Evolutionary conservation across 2,329 filamentous ascomycete species (phyloP).

Genomic region (Gnomoniopsis smithogilvyi): DNA sequence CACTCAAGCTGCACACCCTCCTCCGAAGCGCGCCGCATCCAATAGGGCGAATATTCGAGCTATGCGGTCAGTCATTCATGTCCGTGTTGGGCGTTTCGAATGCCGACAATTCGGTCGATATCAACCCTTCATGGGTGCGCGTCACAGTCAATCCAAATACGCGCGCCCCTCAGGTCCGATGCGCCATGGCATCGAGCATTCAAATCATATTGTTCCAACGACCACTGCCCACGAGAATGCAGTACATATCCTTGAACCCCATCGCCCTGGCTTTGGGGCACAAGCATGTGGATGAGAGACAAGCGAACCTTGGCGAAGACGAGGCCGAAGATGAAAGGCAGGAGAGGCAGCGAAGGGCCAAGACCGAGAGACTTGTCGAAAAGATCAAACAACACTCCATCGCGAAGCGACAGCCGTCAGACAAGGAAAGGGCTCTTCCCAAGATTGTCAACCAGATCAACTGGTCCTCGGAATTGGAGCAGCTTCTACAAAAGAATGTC

Average conservation of each 20-base stretch:
- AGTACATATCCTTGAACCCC: slow-evolving; percentile 88
- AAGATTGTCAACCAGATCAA: slow-evolving; percentile 92
- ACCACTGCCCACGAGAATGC: slow-evolving; percentile 83
- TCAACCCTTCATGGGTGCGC: slow-evolving; percentile 69
- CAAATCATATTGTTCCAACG: slow-evolving; percentile 89
- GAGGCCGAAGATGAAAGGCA: slow-evolving; percentile 72
- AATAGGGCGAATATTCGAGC: slow-evolving; percentile 73
- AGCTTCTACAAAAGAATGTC: slow-evolving; percentile 84
- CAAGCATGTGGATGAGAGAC: slow-evolving; percentile 46
- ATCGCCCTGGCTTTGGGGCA: slow-evolving; percentile 84
- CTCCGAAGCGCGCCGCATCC: slow-evolving; percentile 80
- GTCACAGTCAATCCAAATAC: slow-evolving; percentile 50
- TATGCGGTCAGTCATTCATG: slow-evolving; percentile 80
- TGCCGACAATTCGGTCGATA: slow-evolving; percentile 44
- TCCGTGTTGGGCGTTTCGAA: slow-evolving; percentile 86
- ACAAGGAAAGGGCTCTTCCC: slow-evolving; percentile 77
- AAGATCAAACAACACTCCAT: slow-evolving; percentile 90
- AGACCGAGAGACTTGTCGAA: slow-evolving; percentile 67
- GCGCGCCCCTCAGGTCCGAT: slow-evolving; percentile 69
- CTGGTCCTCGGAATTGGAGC: slow-evolving; percentile 87
- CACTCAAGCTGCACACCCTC: slow-evolving; percentile 77
- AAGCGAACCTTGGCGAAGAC: slow-evolving; percentile 43
- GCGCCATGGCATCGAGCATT: slow-evolving; percentile 67
- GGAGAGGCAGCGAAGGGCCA: slow-evolving; percentile 54
- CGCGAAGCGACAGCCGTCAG: slow-evolving; percentile 68